A percentile compares a stretch with the other conserved stretches of the same genome.
Conservation (phyloP, 345 rosid species). For the Cardamine occulta region DNA sequence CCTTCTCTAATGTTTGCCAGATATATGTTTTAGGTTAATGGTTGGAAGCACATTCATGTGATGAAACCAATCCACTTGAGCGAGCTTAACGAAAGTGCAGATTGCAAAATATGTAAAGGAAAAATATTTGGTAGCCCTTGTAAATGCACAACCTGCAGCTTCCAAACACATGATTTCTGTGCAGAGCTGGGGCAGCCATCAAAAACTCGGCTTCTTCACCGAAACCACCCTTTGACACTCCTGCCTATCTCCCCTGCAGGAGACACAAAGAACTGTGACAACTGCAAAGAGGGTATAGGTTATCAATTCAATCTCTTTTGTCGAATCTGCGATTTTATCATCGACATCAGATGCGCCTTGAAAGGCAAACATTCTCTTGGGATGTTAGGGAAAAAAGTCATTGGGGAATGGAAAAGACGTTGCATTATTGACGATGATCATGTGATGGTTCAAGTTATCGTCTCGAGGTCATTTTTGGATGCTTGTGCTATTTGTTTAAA, state of each 20-base stretch:
- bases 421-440: accelerated
- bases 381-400: neutral
- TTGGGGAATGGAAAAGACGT: neutral
- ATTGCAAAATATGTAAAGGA: neutral
- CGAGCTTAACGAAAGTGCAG: neutral
- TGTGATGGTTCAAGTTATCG: neutral
- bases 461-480: neutral
- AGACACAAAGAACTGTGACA: neutral
- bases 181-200: neutral
- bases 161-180: neutral
- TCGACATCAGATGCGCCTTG: neutral
- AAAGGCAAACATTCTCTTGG: neutral
- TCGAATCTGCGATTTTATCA: neutral
- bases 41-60: neutral
- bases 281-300: neutral
- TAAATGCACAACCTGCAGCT: neutral
- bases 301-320: neutral
- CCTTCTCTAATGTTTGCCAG: neutral
- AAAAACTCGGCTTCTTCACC: neutral
- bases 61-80: neutral
- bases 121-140: neutral
- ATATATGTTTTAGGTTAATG: neutral
- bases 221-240: neutral
- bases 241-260: neutral
- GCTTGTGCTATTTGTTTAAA: neutral